phyloP scores from a whole-genome alignment of 768 basidiomycete genomes.

The Rhizopogon sp. region DNA sequence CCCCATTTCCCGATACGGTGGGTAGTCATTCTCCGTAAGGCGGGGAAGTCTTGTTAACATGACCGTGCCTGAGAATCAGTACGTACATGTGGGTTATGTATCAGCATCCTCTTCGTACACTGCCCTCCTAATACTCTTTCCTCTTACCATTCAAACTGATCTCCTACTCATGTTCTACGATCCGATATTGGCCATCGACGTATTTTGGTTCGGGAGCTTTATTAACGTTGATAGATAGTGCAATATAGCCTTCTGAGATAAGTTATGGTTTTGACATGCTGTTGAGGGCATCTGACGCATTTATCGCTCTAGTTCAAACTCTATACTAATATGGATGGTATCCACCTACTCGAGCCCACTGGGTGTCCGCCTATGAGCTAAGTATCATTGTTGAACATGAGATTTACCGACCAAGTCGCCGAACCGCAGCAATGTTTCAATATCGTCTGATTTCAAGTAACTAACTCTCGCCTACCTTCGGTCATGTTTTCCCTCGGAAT shows the following conservation, averaged over 20 bases:
- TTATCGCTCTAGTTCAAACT: background rate
- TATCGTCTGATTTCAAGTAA: too few relatives aligned
- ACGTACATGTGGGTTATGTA: too few relatives aligned
- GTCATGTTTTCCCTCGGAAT: constrained; percentile 48
- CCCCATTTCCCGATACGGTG: too few relatives aligned
- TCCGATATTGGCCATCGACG: background rate
- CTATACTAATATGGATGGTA: background rate
- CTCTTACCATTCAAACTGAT: background rate
- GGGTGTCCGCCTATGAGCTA: background rate
- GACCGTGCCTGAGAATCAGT: background rate
- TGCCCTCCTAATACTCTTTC: background rate
- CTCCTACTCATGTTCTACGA: background rate
- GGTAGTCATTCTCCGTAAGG: background rate
- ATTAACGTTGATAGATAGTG: background rate
- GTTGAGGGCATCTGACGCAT: background rate
- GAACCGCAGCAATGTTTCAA: too few relatives aligned
- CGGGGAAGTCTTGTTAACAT: background rate
- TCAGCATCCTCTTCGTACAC: background rate
- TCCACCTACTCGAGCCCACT: background rate
- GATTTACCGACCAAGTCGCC: too few relatives aligned
- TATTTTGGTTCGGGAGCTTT: background rate
- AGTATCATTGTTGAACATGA: background rate
- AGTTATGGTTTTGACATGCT: too few relatives aligned
- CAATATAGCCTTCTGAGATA: background rate
- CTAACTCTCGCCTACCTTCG: constrained; percentile 6